Evolutionary conservation across 768 basidiomycete species (phyloP).

Genomic region (Naematelia encephala): DNA sequence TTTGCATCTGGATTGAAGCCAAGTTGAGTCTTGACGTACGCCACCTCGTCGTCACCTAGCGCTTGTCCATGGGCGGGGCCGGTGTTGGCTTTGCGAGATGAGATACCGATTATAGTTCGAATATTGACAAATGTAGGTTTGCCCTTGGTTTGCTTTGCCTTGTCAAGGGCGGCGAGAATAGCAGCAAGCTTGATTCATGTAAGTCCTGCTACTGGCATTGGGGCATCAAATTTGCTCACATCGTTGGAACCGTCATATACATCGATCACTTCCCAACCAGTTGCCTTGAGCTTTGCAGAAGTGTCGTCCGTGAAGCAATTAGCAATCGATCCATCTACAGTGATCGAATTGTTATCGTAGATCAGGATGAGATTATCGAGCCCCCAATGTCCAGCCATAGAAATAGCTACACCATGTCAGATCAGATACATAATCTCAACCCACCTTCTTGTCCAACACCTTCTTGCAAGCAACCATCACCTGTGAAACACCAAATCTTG

Average conservation of each 20-base stretch:
- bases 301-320: constrained; percentile 50
- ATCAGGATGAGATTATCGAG: constrained; percentile 48
- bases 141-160: constrained; percentile 41
- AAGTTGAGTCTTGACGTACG: constrained; percentile 42
- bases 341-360: constrained; percentile 49
- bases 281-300: constrained; percentile 42
- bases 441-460: constrained; percentile 50
- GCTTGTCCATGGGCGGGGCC: constrained; percentile 47
- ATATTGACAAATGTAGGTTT: constrained; percentile 49
- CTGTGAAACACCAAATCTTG: constrained; percentile 49
- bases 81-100: constrained; percentile 38
- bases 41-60: constrained; percentile 47
- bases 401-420: constrained; percentile 36
- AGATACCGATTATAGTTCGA: constrained; percentile 47
- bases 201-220: background rate
- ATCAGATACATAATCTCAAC: constrained; percentile 11
- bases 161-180: constrained; percentile 39
- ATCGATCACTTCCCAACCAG: constrained; percentile 46
- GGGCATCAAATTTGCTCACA: constrained; percentile 21
- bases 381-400: constrained; percentile 46
- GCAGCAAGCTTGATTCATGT: constrained; percentile 31
- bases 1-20: constrained; percentile 43
- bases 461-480: constrained; percentile 50
- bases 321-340: constrained; percentile 48
- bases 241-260: constrained; percentile 47